Conservation (phyloP, 441 rosid genomes). For the Flueggea neowawraea region DNA sequence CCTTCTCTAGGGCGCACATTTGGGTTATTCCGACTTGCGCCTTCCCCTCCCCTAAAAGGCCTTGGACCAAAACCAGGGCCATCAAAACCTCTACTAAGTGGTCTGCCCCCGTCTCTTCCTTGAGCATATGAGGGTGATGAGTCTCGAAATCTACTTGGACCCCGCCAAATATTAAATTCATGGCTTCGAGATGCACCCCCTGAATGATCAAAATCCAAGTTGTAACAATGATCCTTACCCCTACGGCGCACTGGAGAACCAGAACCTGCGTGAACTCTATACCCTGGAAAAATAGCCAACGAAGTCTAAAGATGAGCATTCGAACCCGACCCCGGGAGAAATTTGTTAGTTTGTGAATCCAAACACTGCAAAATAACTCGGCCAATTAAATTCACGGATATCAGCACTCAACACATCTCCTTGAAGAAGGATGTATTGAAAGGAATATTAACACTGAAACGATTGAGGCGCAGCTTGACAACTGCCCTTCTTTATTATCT, state of each 20-base stretch:
- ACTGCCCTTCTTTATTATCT: constrained; percentile 18
- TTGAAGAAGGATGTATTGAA: constrained; percentile 8
- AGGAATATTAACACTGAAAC: constrained; percentile 8
- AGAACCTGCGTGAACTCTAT: constrained; percentile 74
- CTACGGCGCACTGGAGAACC: constrained; percentile 63
- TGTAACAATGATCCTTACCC: constrained; percentile 50
- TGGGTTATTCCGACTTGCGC: constrained; percentile 48
- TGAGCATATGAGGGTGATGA: constrained; percentile 58
- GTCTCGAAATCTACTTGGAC: constrained; percentile 64
- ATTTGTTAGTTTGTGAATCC: constrained; percentile 15
- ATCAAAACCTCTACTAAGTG: constrained; percentile 57
- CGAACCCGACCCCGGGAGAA: constrained; percentile 12
- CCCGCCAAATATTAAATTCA: constrained; percentile 56
- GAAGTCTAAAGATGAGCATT: constrained; percentile 28
- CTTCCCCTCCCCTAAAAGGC: constrained; percentile 51
- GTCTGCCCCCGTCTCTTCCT: constrained; percentile 68
- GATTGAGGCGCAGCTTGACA: constrained; percentile 1
- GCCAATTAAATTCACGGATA: constrained; percentile 20
- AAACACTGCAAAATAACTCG: constrained; percentile 21
- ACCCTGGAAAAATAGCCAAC: constrained; percentile 50
- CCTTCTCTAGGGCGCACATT: constrained; percentile 93
- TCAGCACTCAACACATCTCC: constrained; percentile 23
- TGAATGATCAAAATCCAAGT: constrained; percentile 53
- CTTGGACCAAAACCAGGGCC: constrained; percentile 62
- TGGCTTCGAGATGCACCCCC: constrained; percentile 48